These are phyloP conservation scores for Lentithecium fluviatile DNA, from an alignment of 495 filamentous ascomycete species.

Conservation along the genomic window DNA sequence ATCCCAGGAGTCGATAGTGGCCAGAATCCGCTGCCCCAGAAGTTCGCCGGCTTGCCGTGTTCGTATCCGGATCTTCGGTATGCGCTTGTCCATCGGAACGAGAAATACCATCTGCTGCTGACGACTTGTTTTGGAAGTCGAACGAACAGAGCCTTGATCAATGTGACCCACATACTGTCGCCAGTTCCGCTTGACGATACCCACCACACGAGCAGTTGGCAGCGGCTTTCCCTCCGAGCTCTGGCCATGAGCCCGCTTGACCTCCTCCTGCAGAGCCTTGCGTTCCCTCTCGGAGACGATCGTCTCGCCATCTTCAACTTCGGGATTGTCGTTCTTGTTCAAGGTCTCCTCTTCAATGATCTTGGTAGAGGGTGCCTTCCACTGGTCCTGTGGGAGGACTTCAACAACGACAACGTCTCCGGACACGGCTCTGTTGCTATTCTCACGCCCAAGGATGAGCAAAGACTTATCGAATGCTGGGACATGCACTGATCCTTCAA, in stretches of 20 bases:
- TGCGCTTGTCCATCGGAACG: constrained; percentile 93
- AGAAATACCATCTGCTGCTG: constrained; percentile 91
- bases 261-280: constrained; percentile 83
- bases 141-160: constrained; percentile 77
- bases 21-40: constrained; percentile 87
- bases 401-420: constrained; percentile 92
- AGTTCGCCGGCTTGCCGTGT: constrained; percentile 87
- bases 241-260: constrained; percentile 78
- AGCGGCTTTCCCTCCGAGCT: constrained; percentile 75
- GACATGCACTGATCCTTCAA: constrained; percentile 88
- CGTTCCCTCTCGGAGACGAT: constrained; percentile 83
- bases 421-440: constrained; percentile 89
- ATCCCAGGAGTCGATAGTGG: constrained; percentile 94
- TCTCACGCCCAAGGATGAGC: constrained; percentile 87
- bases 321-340: constrained; percentile 89
- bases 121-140: constrained; percentile 66
- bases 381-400: constrained; percentile 87
- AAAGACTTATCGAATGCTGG: constrained; percentile 85
- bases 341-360: constrained; percentile 93
- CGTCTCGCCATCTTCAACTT: constrained; percentile 66
- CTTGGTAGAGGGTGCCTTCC: constrained; percentile 92
- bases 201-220: constrained; percentile 90
- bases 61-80: constrained; percentile 90
- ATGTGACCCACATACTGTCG: constrained; percentile 95
- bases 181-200: constrained; percentile 93